Evolutionary conservation across 768 basidiomycete genomes (phyloP), one percentile per base, ranked within the genome.

Genomic region (Tubosaeta sp.): DNA sequence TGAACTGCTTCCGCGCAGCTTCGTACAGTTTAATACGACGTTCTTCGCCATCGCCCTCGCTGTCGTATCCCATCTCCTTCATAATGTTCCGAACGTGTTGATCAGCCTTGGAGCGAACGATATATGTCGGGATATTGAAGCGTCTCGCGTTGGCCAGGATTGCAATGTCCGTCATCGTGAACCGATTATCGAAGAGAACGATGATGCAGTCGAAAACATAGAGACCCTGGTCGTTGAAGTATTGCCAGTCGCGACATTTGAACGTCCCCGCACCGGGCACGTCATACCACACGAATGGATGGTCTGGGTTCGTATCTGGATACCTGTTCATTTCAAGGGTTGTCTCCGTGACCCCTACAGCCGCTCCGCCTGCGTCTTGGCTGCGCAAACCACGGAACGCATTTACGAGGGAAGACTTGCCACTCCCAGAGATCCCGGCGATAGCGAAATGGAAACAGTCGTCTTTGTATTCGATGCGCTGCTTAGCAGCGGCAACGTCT

Each of bases 41-140:
- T 8, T 52, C 48, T 6, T 16, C 22, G 27, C 38, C 62, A 13
- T 65, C 54, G 6, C 46, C 58, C 2, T 55, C 43, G n/a, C 53
- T 57, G 12, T 50, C 56, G 39, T 63, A 0, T 0, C 58, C 61
- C 55, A 50, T 57, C 2, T 67, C 60, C n/a, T 0, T 56, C 65
- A 65, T 62, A 33, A 54, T 4, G 22, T 65, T 65, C 19, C 41
- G 44, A 32, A 67, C 64, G 27, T 69, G 66, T n/a, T 62, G 64
- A 48, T 72, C 70, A 0, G 72, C 63, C 46, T 74, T 71, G 14
- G 72, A 72, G 2, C 71, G 71, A 19, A 72, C 66, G 33, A 72
- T 67, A 43, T 65, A 68, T 0, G 61, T 61, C 4, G 72, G 69
- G 29, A 73, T 72, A 0, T 63, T 58, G 57, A 64, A 70, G 4